Evolutionary conservation across 129 eudicot genomes (phyloP), one percentile per base, ranked within the genome.

Genomic region (Chrysanthemum makinoi): DNA sequence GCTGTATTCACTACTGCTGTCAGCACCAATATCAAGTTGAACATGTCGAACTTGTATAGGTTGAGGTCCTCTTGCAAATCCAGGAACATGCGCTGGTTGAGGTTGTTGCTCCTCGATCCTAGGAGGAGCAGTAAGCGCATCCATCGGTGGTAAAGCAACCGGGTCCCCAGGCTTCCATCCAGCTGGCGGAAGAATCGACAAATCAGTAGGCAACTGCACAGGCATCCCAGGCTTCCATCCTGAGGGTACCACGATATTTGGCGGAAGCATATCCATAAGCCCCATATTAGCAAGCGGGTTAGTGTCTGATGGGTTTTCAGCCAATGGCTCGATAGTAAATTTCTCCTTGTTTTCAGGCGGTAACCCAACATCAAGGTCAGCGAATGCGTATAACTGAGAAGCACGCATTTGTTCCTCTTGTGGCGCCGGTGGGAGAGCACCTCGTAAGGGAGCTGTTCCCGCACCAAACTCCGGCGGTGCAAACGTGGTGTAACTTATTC

Each of bases 141-240:
- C 90, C 90, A 94, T 66, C 3, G 93, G 99, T 6, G 99, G 97
- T 82, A 95, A 75, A 28, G 92, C 62, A 59, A 94, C 69, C 9
- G 96, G 94, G 59, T 95, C 99, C 61, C 99, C 99, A 20, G 94
- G 96, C 89, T 95, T 95, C 99, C 99, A 95, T 56, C 99, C 99
- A 1, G 94, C 89, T 43, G 99, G 99, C 2, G 97, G 99, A 20
- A 83, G 72, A 46, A 84, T 86, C 0, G 99, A 89, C 24, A 90
- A 24, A 83, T 87, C 96, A 6, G 72, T 79, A 0, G 97, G 99
- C 73, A 95, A 75, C 70, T 86, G 96, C 80, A 94, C 98, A 10
- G 96, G 96, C 98, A 94, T 94, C 52, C 98, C 98, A 3, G 96
- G 99, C 72, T 94, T 87, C 99, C 99, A 95, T 48, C 97, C 99